These are phyloP conservation scores for Cercophora samala DNA, from an alignment of 495 filamentous ascomycete species.

Conservation along the genomic window DNA sequence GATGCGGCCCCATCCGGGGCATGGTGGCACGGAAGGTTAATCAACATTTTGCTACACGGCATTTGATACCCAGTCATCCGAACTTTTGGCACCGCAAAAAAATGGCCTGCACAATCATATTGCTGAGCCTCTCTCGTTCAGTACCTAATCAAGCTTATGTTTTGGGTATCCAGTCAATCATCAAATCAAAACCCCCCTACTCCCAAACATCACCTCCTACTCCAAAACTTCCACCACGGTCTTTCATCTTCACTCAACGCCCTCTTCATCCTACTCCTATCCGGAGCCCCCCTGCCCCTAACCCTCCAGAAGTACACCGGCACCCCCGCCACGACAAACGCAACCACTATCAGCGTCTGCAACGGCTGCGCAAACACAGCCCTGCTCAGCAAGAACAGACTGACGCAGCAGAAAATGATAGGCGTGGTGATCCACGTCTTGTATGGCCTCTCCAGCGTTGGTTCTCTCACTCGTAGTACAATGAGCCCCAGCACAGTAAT, in stretches of 20 bases:
- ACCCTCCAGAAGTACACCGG: constrained; percentile 88
- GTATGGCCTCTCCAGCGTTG: constrained; percentile 83
- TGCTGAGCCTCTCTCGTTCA: neutral
- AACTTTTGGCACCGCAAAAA: neutral
- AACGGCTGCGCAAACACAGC: constrained; percentile 86
- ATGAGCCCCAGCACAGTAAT: constrained; percentile 90
- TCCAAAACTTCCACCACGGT: constrained; percentile 48
- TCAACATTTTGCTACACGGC: neutral
- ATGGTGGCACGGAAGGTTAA: neutral
- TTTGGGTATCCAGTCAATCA: neutral
- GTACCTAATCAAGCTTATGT: neutral
- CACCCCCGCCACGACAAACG: constrained; percentile 76
- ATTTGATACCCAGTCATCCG: neutral
- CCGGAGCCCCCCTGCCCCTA: constrained; percentile 53
- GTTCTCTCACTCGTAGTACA: constrained; percentile 83
- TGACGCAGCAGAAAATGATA: constrained; percentile 97
- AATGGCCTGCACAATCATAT: neutral
- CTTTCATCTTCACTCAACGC: constrained; percentile 20
- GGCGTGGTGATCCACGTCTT: constrained; percentile 94
- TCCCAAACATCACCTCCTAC: constrained; percentile 24
- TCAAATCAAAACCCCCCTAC: neutral
- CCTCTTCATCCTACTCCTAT: constrained; percentile 48
- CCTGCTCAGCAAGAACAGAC: constrained; percentile 81
- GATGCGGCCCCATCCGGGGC: neutral
- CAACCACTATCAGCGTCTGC: constrained; percentile 81